Base-by-base conservation (phyloP, 2,329 filamentous ascomycete species). In the Periconia sp. region DNA sequence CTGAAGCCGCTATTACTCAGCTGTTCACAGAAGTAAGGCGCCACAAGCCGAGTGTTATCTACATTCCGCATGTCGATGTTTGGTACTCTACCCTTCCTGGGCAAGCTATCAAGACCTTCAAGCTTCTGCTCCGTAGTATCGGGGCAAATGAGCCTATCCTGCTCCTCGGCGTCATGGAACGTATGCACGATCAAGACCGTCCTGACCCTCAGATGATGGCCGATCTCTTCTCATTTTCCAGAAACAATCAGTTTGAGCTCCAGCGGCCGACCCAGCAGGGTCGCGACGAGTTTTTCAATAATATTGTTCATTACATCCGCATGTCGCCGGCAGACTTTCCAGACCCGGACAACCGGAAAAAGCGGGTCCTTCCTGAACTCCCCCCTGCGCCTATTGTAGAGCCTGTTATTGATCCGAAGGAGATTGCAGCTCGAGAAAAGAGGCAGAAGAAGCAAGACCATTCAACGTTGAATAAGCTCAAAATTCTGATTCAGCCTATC, bases 41-140 rank as follows among this genome's bases (percentile, higher is more conserved):
- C 37, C 92, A 97, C 71, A 97, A 96, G 72, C 94, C 94, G 0
- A 95, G 92, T 70, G 91, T 97, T 37, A 94, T 99, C 48, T 97
- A 92, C 74, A 89, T 99, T 42, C 93, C 94, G 2, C 88, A 92
- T 61, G 85, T 97, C 46, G 90, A 96, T 61, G 83, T 88, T 8
- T 99, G 94, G 94, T 93, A 91, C 69, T 76, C 83, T 13, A 87
- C 89, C 0, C 54, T 74, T n/a, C 77, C 91, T 40, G 85, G 87
- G 2, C 76, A 77, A 13, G 83, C 85, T 5, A 85, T 96, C 51
- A 87, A 87, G 33, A 94, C 91, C 0, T 97, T 99, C 73, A 81
- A 88, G 55, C 88, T 90, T 9, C 85, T 97, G 72, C 76, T 99
- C 35, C 85, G 86, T 60, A 89, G 89, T 2, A 86, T 99, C 47